Base-by-base conservation (phyloP, 1,139 yeast species). In the Sugiyamaella castrensis region DNA sequence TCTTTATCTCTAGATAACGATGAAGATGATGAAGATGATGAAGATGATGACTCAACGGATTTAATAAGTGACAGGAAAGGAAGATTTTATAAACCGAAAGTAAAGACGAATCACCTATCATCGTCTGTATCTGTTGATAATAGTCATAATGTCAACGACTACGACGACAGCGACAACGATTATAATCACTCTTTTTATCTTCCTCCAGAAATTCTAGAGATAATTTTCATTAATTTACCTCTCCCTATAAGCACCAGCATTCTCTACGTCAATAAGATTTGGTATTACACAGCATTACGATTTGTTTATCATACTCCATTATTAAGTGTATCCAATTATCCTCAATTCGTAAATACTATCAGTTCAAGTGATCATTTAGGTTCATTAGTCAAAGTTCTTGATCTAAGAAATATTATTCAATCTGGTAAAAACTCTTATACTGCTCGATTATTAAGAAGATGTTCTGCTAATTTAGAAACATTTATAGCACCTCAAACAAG, bases 401-500 rank as follows among this genome's bases (percentile, higher is more conserved):
- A 92, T 63, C 71, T 92, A 41, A 76, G 95, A 8, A 75, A 80
- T 48, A 87, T 91, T 46, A 81, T 88, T 50, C 98, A 92, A 66
- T 77, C 88, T 38, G 98, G 98, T n/a, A 89, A 87, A 63, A 92
- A 89, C 68, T 92, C 97, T 1, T 85, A 76, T 65, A 91, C 92
- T 16, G 87, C 97, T 1, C 84, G 86, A 57, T 64, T 92, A 5
- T 70, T 92, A 50, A 79, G 95, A 60, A 73, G 96, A 40, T 86
- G 96, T 50, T 77, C 88, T 9, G 67, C 74, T 24, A 75, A 75
- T 43, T 69, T 92, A 45, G 76, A 80, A 55, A 71, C 74, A 10
- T 89, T 92, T 61, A 79, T 86, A 7, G 97, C 98, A 0, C 96
- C 98, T 1, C 98, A 91, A 63, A 84, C 97, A 32, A 86, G 95